Conservation (phyloP, 2,329 filamentous ascomycete species). For the Sclerotiophoma versabilis region DNA sequence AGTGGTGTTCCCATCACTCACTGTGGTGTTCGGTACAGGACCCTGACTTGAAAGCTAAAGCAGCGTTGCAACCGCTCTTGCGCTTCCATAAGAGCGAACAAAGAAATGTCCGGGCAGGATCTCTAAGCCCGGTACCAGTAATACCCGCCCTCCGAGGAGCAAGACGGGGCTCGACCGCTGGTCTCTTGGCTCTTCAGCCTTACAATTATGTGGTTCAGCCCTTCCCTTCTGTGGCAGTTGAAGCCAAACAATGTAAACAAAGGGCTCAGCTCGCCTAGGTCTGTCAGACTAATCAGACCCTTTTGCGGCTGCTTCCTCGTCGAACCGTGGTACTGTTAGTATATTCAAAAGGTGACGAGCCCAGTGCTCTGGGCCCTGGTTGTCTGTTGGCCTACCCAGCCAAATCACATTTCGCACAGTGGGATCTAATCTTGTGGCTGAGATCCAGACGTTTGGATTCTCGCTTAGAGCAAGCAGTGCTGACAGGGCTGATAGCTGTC, state of each 20-base stretch:
- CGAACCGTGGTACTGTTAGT: neutral
- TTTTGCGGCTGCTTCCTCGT: neutral
- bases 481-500: neutral
- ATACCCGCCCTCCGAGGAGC: neutral
- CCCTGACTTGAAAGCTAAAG: constrained; percentile 2
- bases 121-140: neutral
- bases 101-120: neutral
- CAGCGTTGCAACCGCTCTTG: neutral
- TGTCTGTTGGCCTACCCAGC: neutral
- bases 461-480: neutral
- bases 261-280: neutral
- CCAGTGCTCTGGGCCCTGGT: too few species aligned
- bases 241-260: neutral
- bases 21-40: neutral
- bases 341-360: too few species aligned
- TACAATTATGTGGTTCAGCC: neutral
- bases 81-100: constrained; percentile 2
- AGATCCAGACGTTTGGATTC: neutral
- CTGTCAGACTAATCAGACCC: neutral
- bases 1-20: neutral
- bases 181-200: neutral
- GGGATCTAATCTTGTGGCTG: neutral
- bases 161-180: neutral
- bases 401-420: neutral
- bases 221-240: constrained; percentile 1